Base-by-base conservation (phyloP, 306 rosid species). In the Casuarina glauca region DNA sequence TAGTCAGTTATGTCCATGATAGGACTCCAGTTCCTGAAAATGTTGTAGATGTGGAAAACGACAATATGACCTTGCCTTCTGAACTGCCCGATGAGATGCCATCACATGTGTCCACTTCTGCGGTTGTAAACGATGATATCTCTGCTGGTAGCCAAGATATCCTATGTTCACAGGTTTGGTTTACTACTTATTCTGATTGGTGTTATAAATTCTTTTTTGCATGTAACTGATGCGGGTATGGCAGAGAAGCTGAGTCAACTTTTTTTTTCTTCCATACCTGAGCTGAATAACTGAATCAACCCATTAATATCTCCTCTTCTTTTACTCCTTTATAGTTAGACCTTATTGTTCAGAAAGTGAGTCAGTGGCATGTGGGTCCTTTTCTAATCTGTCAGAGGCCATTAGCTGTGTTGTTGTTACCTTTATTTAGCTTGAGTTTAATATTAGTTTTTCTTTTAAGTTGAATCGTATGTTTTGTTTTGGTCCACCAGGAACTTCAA, bases 151-250 rank as follows among this genome's bases (percentile, higher is more conserved):
- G 74, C 72, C 78, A 70, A 61, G 85, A 87, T 78, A 78, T 38
- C 52, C 86, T 74, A 75, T 49, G 78, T 60, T 83, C 80, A 54
- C 87, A 90, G 96, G 96, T 89, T 79, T 69, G 85, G 73, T 82
- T 82, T 84, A 72, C 72, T 19, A 35, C 52, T 46, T 76, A 67
- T 68, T 79, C 5, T 49, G 66, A 15, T 49, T 81, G 19, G 13
- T 12, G 20, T 54, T 73, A 7, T 39, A 50, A 36, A 48, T 81
- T 41, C 43, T 44, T 41, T 43, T n/a, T 48, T 15, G 55, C 55
- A 69, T 44, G 19, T 45, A n/a, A 26, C 54, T 69, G 16, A 46
- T 48, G 70, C 48, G 19, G 44, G 15, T 15, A 16, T 4, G 9
- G 6, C 3, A 39, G 68, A 11, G 19, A 64, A 39, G 6, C 45